Evolutionary conservation across 2,329 filamentous ascomycete genomes (phyloP), one percentile per base, ranked within the genome.

Genomic region (Penicillium expansum): DNA sequence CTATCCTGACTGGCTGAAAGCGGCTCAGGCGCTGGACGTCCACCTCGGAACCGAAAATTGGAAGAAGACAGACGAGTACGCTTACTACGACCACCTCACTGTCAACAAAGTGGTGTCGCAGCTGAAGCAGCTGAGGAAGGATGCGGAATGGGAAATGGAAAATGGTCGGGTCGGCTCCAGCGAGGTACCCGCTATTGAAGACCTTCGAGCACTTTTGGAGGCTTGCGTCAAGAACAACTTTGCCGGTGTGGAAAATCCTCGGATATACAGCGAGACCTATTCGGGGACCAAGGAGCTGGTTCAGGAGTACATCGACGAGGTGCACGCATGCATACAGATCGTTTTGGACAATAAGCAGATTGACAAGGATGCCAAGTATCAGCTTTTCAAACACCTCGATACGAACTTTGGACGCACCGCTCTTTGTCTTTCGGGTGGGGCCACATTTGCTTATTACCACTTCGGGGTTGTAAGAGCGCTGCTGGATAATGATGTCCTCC

Each of bases 191-290:
- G 82, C 87, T 0, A 79, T 91, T 3, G 88, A 93, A 61, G 91
- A 94, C 53, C 80, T 99, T 53, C 88, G 86, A 60, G 82, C 83
- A 0, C 76, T 97, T 57, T 79, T 95, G 20, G 91, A 96, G 77
- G 91, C 90, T 14, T 97, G 92, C 71, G 89, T 97, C 66, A 99
- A 97, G 82, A 96, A 92, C 75, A 97, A 99, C 71, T 99, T 97
- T 75, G 91, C 91, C 18, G 94, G 94, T 0, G 87, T 96, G 14
- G 94, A 99, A 74, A 97, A 96, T 67, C 86, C 93, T 10, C 84
- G 91, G 53, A 77, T 99, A n/a, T 99, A 99, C 73, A 96, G 91
- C 67, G 92, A 97, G 77, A 96, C 93, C 3, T 99, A 99, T 71
- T 96, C 92, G 66, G 94, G 94, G 32, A 97, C 94, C n/a, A 99